These are phyloP conservation scores for Madurella fahalii DNA, from an alignment of 2,329 filamentous ascomycete species.

Conservation along the genomic window DNA sequence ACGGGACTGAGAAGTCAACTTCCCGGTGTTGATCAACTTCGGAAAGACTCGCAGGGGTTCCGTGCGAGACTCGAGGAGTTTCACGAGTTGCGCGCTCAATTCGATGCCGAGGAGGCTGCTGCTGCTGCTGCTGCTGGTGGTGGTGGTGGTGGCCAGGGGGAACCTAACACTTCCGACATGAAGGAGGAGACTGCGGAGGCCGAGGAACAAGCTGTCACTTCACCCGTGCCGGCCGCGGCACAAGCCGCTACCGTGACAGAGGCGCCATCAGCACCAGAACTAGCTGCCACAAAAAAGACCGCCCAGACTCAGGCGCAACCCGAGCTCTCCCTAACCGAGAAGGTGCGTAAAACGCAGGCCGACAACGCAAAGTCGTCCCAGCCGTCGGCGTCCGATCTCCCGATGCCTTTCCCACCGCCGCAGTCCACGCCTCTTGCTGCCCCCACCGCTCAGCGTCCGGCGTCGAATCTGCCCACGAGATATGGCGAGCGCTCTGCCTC, in stretches of 20 bases:
- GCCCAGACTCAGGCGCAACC: constrained; percentile 9
- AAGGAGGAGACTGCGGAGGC: constrained; percentile 19
- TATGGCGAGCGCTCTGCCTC: constrained; percentile 64
- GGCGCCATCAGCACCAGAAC: background rate
- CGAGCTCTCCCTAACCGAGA: constrained; percentile 69
- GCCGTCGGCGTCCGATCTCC: constrained; percentile 58
- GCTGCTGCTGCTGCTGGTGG: no score
- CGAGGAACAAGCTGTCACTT: background rate
- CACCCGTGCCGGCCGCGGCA: constrained; percentile 8
- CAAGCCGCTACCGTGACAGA: constrained; percentile 19
- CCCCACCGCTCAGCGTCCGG: constrained; percentile 79
- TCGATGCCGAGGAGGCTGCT: constrained; percentile 51
- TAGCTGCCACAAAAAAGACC: constrained; percentile 8
- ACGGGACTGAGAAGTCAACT: constrained; percentile 42
- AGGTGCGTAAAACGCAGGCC: constrained; percentile 71
- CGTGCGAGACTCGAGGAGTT: constrained; percentile 78
- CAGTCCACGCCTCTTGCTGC: constrained; percentile 79
- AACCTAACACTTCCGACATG: constrained; percentile 14
- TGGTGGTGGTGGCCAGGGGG: constrained; percentile 18
- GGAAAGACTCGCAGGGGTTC: constrained; percentile 55
- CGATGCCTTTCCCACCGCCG: constrained; percentile 70
- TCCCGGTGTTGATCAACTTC: constrained; percentile 47
- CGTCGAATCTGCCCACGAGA: constrained; percentile 77
- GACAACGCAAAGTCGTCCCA: constrained; percentile 58
- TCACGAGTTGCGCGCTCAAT: constrained; percentile 69